Conservation (phyloP, 495 filamentous ascomycete species). For the Amniculicola lignicola region DNA sequence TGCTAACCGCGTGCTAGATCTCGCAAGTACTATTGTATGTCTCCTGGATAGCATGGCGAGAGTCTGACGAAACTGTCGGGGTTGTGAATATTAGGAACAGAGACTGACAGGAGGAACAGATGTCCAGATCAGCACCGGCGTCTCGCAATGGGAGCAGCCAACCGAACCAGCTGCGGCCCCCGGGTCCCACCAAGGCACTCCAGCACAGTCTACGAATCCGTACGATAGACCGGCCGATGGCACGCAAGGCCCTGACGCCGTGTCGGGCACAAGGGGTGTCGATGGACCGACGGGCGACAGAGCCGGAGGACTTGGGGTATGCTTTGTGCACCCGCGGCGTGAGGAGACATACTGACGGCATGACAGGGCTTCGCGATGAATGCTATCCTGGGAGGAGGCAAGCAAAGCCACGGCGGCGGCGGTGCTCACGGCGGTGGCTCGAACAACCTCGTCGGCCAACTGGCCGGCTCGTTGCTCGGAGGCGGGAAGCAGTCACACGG, state of each 20-base stretch:
- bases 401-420: constrained; percentile 27
- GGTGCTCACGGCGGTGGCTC: constrained; percentile 17
- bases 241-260: constrained; percentile 10
- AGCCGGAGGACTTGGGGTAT: constrained; percentile 40
- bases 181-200: constrained; percentile 37
- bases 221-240: constrained; percentile 32
- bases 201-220: constrained; percentile 34
- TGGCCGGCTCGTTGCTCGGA: constrained; percentile 44
- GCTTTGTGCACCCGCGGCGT: constrained; percentile 3
- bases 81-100: too few relatives aligned
- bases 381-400: constrained; percentile 39
- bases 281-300: constrained; percentile 37
- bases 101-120: constrained; percentile 12
- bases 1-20: constrained; percentile 20
- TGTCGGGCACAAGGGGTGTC: constrained; percentile 37
- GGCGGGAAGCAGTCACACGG: constrained; percentile 41
- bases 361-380: constrained; percentile 44
- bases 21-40: constrained; percentile 38
- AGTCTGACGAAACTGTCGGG: too few relatives aligned
- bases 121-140: constrained; percentile 44
- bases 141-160: constrained; percentile 44
- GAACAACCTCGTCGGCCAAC: constrained; percentile 30
- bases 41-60: too few relatives aligned
- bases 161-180: constrained; percentile 37
- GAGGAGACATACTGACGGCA: constrained; percentile 6